Evolutionary conservation across 768 basidiomycete genomes (phyloP).

Genomic region (Rhizopogon roseolus): DNA sequence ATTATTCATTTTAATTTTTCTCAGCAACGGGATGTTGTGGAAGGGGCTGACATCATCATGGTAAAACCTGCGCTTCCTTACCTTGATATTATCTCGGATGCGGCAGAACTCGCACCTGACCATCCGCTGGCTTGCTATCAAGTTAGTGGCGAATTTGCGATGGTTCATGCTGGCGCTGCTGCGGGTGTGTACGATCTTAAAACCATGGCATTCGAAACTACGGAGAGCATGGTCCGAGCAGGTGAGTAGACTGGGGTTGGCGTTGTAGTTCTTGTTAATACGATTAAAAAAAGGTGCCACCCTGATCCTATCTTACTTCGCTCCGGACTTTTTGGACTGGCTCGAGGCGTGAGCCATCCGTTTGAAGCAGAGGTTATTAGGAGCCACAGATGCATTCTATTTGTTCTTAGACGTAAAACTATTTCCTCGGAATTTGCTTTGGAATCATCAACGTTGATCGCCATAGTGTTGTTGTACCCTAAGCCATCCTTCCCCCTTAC

Average conservation of each 20-base stretch:
- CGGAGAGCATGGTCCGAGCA: constrained; percentile 88
- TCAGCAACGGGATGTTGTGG: constrained; percentile 79
- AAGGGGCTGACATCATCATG: constrained; percentile 99
- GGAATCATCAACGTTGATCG: too few species aligned
- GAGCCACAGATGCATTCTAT: too few species aligned
- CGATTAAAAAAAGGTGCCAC: constrained; percentile 60
- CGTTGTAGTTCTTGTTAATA: constrained; percentile 7
- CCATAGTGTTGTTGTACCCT: too few species aligned
- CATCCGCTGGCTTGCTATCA: constrained; percentile 96
- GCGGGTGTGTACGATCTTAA: constrained; percentile 92
- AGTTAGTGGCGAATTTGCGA: constrained; percentile 96
- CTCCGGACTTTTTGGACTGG: constrained; percentile 94
- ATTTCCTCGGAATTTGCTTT: too few species aligned
- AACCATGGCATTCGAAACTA: constrained; percentile 91
- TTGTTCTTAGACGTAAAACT: too few species aligned
- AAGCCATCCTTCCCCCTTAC: too few species aligned
- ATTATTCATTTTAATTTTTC: constrained; percentile 4
- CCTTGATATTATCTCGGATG: constrained; percentile 93
- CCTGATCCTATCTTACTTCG: constrained; percentile 91
- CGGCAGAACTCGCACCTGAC: constrained; percentile 72
- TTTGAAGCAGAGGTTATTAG: too few species aligned
- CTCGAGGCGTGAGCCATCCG: constrained; percentile 16
- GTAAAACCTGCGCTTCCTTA: constrained; percentile 96
- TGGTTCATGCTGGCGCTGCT: constrained; percentile 90
- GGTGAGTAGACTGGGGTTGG: constrained; percentile 41